phyloP scores from a whole-genome alignment of 108 stramenopile species.

The Cyclotella kingstonii region DNA sequence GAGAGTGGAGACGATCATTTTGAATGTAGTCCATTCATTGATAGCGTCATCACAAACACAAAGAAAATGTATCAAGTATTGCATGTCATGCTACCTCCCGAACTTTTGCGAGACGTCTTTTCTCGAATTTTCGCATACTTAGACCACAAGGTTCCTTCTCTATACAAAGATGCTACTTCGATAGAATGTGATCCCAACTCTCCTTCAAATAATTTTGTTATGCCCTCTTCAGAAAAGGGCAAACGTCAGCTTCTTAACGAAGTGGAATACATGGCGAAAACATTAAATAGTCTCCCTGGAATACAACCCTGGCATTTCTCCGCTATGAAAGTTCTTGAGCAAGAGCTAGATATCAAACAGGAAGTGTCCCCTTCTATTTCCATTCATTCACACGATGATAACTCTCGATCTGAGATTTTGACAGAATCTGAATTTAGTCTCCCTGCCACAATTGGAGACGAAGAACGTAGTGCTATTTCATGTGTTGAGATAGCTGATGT shows the following conservation, averaged over 20 bases:
- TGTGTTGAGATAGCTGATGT: no score
- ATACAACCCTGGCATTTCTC: constrained; percentile 86
- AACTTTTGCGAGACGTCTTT: constrained; percentile 92
- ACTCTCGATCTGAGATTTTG: no score
- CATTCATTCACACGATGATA: constrained; percentile 2
- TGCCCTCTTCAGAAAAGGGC: constrained; percentile 71
- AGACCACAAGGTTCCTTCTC: constrained; percentile 72
- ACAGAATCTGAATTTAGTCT: no score
- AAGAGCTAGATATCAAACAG: constrained; percentile 50
- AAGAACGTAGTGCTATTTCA: no score
- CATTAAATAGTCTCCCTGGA: constrained; percentile 63
- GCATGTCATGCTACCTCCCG: constrained; percentile 76
- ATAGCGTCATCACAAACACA: constrained; percentile 83
- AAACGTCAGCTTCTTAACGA: constrained; percentile 70
- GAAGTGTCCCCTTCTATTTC: constrained; percentile 1
- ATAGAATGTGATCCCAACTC: constrained; percentile 5
- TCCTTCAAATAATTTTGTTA: constrained; percentile 41
- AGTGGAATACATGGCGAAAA: constrained; percentile 59
- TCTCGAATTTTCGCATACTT: constrained; percentile 89
- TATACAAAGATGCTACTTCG: constrained; percentile 51
- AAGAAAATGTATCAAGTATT: constrained; percentile 95
- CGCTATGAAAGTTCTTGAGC: constrained; percentile 63
- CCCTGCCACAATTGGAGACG: no score
- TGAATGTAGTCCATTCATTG: constrained; percentile 80
- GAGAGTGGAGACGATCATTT: constrained; percentile 13